Evolutionary conservation across 345 rosid genomes (phyloP).

Genomic region (Eucalyptus polybractea): DNA sequence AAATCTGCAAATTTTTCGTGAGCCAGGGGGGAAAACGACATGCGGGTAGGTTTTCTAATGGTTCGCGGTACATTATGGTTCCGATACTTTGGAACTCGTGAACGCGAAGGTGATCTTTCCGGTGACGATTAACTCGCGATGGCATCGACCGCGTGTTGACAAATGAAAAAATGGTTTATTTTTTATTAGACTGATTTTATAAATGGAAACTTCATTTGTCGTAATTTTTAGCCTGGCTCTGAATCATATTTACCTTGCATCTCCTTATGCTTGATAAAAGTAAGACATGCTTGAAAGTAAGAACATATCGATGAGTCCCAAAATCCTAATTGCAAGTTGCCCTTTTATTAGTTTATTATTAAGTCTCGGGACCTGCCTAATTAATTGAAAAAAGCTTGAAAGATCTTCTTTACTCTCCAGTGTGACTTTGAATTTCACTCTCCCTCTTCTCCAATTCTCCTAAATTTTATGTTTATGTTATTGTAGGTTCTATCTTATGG

Average conservation of each 20-base stretch:
- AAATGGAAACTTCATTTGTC: background rate
- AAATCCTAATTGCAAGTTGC: background rate
- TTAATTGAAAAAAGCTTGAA: background rate
- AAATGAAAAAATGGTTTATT: background rate
- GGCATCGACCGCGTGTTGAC: background rate
- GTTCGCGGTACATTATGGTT: background rate
- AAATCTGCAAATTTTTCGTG: background rate
- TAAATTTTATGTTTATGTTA: background rate
- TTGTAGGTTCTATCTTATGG: background rate
- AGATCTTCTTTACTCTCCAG: background rate
- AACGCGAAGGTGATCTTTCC: background rate
- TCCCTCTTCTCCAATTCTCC: background rate
- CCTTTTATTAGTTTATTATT: background rate
- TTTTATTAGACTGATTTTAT: background rate
- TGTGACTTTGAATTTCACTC: background rate
- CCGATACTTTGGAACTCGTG: background rate
- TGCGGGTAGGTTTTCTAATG: background rate
- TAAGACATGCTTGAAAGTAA: background rate
- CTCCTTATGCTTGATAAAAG: background rate
- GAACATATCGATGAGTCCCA: background rate
- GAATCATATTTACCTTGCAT: background rate
- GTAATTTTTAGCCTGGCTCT: background rate
- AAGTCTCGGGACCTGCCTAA: background rate
- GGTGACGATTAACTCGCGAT: background rate
- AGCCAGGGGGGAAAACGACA: background rate